phyloP scores from a whole-genome alignment of 208 protist genomes.

The Trypanosoma boissoni region DNA sequence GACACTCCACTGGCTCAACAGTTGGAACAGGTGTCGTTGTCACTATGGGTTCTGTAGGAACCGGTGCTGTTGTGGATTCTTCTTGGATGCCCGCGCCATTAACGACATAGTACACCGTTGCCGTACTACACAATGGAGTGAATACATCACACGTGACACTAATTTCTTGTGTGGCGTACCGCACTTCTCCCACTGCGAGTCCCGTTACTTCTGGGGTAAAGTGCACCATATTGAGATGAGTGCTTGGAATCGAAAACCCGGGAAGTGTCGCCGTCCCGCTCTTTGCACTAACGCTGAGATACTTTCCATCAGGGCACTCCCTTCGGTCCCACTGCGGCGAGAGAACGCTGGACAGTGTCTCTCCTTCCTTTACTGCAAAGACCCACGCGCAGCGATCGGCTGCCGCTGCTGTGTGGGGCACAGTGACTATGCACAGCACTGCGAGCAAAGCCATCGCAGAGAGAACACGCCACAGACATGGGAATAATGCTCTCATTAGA shows the following conservation, averaged over 20 bases:
- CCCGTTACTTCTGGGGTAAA: constrained; percentile 36
- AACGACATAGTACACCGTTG: constrained; percentile 45
- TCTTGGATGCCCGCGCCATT: constrained; percentile 10
- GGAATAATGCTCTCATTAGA: too few relatives aligned
- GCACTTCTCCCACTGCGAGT: constrained; percentile 21
- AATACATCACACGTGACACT: constrained; percentile 47
- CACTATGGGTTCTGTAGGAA: constrained; percentile 20
- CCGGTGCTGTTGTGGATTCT: constrained; percentile 21
- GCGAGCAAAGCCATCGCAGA: neutral
- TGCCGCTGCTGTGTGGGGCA: neutral
- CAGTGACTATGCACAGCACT: neutral
- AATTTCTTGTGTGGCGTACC: constrained; percentile 31
- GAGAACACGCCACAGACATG: neutral
- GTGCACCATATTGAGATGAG: constrained; percentile 23
- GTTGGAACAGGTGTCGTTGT: constrained; percentile 27
- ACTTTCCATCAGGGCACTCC: constrained; percentile 15
- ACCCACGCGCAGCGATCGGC: constrained; percentile 31
- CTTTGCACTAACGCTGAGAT: neutral
- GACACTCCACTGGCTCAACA: neutral
- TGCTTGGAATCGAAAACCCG: constrained; percentile 11
- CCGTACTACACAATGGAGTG: constrained; percentile 33
- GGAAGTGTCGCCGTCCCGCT: neutral
- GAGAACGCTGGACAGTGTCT: constrained; percentile 8
- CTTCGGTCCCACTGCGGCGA: neutral
- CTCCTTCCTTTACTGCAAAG: constrained; percentile 34